Evolutionary conservation across 306 rosid genomes (phyloP).

Genomic region (Gynostemma pentaphyllum): DNA sequence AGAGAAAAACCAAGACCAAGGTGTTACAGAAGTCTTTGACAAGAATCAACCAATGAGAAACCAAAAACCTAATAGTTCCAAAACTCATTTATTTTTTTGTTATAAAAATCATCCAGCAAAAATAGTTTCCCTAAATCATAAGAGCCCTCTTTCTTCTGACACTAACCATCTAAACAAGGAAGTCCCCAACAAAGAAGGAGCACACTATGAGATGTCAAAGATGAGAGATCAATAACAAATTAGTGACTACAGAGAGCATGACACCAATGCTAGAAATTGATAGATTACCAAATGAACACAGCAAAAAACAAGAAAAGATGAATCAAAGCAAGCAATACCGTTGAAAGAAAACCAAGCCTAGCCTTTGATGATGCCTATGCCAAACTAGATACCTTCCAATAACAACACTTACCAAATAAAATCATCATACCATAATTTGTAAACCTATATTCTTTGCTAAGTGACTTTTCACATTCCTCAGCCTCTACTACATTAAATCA

Average conservation of each 20-base stretch:
- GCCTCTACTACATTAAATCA: no score
- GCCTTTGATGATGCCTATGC: not conserved
- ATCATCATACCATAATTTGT: no score
- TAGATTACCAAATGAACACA: not conserved
- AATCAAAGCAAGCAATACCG: not conserved
- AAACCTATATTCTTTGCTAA: no score
- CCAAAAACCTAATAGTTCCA: not conserved
- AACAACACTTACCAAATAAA: not conserved
- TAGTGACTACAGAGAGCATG: not conserved
- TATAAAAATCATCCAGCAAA: no score
- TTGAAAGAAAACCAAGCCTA: not conserved
- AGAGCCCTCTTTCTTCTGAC: not conserved
- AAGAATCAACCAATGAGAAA: not conserved
- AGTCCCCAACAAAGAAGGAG: not conserved
- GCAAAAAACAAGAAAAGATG: not conserved
- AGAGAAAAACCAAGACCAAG: not conserved
- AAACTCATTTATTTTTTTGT: not conserved
- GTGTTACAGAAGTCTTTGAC: not conserved
- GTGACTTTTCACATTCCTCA: no score
- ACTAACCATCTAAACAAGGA: not conserved
- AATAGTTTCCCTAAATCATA: no score
- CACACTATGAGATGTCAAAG: not conserved
- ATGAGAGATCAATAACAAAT: not conserved
- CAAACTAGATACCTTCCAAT: not conserved
- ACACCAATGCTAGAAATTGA: not conserved